Evolutionary conservation across 139 green algal species (phyloP), one percentile per base, ranked within the genome.

Genomic region (Closterium sp.): DNA sequence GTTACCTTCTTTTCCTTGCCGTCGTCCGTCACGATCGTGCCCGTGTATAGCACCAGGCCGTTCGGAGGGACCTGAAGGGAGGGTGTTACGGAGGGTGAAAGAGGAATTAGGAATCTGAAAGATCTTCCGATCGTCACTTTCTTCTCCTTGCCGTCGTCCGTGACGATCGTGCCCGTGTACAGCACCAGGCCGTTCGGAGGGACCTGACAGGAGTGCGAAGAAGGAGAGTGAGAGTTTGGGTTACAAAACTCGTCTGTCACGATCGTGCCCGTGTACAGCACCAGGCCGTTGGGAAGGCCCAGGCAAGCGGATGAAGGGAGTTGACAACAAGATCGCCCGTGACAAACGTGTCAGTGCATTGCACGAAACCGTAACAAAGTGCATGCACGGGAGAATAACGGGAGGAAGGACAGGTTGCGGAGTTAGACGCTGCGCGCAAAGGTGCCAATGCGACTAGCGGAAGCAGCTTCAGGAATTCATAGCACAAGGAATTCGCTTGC

Each of bases 1-100:
- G 99, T 99, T 86, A 99, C 95, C 94, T 99, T 99, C 95, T 98
- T 98, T 94, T 99, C 98, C 96, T 99, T 99, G 91, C 98, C 98
- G 62, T 99, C 98, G 9, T 99, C 98, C 19, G 98, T 99, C 92
- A 99, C 91, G 86, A 99, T 97, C 7, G 97, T 99, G 79, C 98
- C 98, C 22, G 97, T 99, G 96, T 99, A 99, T 7, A 99, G 90
- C 13, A 99, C 97, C 42, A 99, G 96, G 11, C 98, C 98, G 93
- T 99, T 99, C 7, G 97, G 95, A 2, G 98, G 98, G 31, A 99
- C 97, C 95, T 98, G 89, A 31, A 31, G 85, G 11, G 85, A 5
- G 29, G 9, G 85, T 19, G 85, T 31, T 2, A 31, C n/a, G 79
- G 31, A 5, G 10, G 85, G 84, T 5, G 42, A 62, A 62, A 7